These are phyloP conservation scores for Oryza rufipogon DNA, from an alignment of 176 grass and related monocot genomes.

Conservation along the genomic window DNA sequence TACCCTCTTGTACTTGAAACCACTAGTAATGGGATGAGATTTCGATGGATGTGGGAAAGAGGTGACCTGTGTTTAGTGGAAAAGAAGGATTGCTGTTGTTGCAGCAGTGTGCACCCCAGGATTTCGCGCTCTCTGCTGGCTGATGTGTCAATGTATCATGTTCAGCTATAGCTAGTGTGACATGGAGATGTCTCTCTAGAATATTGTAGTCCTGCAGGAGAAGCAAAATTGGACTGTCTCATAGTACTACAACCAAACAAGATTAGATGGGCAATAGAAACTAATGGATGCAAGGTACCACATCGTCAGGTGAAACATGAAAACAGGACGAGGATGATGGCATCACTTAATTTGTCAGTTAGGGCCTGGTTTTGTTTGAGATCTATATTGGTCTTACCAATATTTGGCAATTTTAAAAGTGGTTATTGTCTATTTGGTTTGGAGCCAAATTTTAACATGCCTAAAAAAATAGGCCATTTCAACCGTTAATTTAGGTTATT, in stretches of 20 bases:
- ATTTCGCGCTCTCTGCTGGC: background rate
- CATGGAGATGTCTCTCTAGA: background rate
- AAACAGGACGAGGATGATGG: background rate
- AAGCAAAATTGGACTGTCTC: background rate
- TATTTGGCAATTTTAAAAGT: too few species aligned
- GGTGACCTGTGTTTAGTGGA: background rate
- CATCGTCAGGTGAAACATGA: background rate
- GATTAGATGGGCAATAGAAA: background rate
- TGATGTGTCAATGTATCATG: background rate
- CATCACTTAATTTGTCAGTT: background rate
- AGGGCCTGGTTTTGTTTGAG: background rate
- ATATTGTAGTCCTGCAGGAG: background rate
- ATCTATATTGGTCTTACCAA: too few species aligned
- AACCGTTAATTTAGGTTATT: too few species aligned
- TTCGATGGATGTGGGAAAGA: background rate
- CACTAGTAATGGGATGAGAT: background rate
- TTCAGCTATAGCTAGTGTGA: background rate
- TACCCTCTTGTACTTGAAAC: constrained; percentile 47
- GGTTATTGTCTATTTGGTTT: too few species aligned
- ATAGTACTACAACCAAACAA: background rate
- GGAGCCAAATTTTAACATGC: too few species aligned
- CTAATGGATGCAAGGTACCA: background rate
- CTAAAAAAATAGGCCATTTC: too few species aligned
- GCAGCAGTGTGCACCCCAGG: background rate
- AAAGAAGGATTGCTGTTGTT: background rate